Percentiles rank a stretch among this genome's conserved stretches.
Conservation (phyloP, 306 rosid genomes). For the Fragaria ananassa region DNA sequence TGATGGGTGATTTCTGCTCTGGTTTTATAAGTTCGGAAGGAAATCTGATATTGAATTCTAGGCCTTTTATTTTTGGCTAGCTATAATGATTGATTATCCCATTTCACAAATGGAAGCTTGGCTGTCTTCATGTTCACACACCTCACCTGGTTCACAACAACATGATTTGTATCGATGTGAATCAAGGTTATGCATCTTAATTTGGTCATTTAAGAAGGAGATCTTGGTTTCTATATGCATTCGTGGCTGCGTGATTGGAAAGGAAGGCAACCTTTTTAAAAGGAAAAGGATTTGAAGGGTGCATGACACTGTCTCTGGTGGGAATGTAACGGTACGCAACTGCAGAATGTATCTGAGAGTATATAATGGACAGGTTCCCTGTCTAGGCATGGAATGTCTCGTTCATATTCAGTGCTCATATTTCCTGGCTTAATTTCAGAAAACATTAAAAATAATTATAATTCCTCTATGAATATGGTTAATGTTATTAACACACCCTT, state of each 20-base stretch:
- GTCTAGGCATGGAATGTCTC: not conserved
- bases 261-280: slow-evolving; percentile 9
- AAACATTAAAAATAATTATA: too few relatives aligned
- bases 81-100: not conserved
- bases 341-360: not conserved
- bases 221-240: not conserved
- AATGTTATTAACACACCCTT: too few relatives aligned
- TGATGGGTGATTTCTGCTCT: not conserved
- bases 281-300: not conserved
- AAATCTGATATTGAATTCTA: not conserved
- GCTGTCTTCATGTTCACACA: slow-evolving; percentile 4
- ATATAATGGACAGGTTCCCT: not conserved
- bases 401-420: not conserved
- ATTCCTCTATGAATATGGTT: too few relatives aligned
- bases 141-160: not conserved
- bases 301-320: slow-evolving; percentile 1
- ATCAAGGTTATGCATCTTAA: not conserved
- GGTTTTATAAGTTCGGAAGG: slow-evolving; percentile 7
- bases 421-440: too few relatives aligned
- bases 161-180: not conserved
- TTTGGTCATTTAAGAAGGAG: slow-evolving; percentile 15
- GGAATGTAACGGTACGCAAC: not conserved
- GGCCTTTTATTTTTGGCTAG: not conserved
- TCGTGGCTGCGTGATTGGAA: slow-evolving; percentile 20
- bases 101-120: not conserved